Conservation (phyloP, 1,284 basidiomycete species). For the Pseudozyma sp. region DNA sequence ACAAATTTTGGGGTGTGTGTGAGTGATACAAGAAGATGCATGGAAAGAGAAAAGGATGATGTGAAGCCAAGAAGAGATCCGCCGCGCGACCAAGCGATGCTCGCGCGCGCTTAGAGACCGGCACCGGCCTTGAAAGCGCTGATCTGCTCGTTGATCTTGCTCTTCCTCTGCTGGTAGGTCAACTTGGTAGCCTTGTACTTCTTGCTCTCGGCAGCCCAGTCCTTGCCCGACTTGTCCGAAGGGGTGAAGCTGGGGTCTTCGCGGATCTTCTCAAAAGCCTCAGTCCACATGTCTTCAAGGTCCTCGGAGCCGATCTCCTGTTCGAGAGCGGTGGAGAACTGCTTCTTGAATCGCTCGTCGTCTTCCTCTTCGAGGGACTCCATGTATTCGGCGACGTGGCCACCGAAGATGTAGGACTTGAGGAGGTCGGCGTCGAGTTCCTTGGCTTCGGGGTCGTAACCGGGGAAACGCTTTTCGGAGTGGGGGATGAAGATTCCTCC, state of each 20-base stretch:
- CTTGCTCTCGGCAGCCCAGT: constrained; percentile 88
- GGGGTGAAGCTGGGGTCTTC: constrained; percentile 92
- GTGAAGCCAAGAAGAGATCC: constrained; percentile 24
- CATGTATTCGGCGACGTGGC: constrained; percentile 99
- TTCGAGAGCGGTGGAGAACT: constrained; percentile 93
- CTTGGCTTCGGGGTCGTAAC: constrained; percentile 94
- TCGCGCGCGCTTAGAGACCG: constrained; percentile 17
- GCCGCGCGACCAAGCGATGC: not conserved
- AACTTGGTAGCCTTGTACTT: constrained; percentile 81
- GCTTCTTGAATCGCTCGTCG: constrained; percentile 99
- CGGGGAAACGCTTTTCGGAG: constrained; percentile 98
- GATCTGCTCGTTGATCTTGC: constrained; percentile 65
- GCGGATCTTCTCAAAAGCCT: constrained; percentile 84
- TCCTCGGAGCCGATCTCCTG: constrained; percentile 96
- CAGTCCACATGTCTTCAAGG: constrained; percentile 94
- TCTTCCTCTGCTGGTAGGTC: constrained; percentile 76
- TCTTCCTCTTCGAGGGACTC: constrained; percentile 99
- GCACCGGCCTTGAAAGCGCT: constrained; percentile 58
- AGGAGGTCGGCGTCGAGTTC: constrained; percentile 92
- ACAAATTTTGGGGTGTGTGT: constrained; percentile 12
- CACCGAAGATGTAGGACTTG: constrained; percentile 98
- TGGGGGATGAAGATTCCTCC: constrained; percentile 98
- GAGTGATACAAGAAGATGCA: constrained; percentile 1
- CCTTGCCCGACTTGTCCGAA: constrained; percentile 82
- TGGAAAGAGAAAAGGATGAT: not conserved